Evolutionary conservation across 73 alveolate species (phyloP), one percentile per base, ranked within the genome.

Genomic region (Stentor roeselii): DNA sequence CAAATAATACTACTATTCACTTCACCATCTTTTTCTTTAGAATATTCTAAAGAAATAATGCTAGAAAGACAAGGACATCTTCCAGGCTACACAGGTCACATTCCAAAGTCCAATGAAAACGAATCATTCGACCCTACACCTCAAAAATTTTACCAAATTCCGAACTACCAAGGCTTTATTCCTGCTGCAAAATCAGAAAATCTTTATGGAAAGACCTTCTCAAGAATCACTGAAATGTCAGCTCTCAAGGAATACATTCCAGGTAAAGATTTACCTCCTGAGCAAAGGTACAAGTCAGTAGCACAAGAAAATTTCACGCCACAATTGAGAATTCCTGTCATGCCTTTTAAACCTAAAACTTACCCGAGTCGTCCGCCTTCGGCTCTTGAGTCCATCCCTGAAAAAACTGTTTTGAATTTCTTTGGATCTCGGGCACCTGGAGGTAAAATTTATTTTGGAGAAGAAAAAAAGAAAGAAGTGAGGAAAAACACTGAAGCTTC

Each of bases 101-200:
- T 76, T 32, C 60, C 74, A 14, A 37, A 41, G 39, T 15, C 32
- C 3, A 34, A 15, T 1, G 36, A 34, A 41, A 34, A 21, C 75
- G 84, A 76, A 76, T 78, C 14, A 41, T 30, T 35, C n/a, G 78
- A 21, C 3, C 75, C 27, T 15, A 21, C 36, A 39, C 60, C 42
- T 14, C 41, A 82, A 39, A 87, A 88, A 82, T 78, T 82, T 60
- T 67, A 84, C 27, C 92, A 84, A 42, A 86, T 90, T 36, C 96
- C 96, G 37, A 92, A 90, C 42, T 90, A 90, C 75, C 85, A 88
- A 76, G 96, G 96, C 61, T 90, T 88, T 59, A 83, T 90, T 60
- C 97, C 96, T n/a, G 94, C 96, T 21, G 87, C 89, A 32, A 90
- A 90, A 60, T 78, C 91, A 2, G 96, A 94, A 59, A 92, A 92